Evolutionary conservation across 208 protist species (phyloP).

Genomic region (Leishmania aethiopica): DNA sequence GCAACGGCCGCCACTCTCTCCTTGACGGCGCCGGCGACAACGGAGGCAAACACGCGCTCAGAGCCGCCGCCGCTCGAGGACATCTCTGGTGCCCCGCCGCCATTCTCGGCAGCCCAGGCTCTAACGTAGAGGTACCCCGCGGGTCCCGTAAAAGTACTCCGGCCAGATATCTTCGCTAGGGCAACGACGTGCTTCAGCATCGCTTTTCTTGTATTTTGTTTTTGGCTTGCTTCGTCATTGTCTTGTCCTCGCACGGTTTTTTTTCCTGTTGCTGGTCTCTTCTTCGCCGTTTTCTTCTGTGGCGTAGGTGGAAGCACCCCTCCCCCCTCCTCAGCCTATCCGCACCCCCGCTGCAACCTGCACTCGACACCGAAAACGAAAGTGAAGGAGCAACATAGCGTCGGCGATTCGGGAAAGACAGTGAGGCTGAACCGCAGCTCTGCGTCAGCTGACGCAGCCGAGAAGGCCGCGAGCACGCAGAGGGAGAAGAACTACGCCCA

Average conservation of each 20-base stretch:
- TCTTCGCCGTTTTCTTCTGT: neutral
- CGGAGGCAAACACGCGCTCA: constrained; percentile 13
- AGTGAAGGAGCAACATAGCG: neutral
- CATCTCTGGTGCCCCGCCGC: neutral
- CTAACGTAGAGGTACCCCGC: neutral
- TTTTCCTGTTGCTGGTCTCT: neutral
- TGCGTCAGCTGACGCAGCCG: neutral
- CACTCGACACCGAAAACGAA: neutral
- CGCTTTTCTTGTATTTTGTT: no score
- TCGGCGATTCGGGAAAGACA: neutral
- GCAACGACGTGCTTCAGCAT: neutral
- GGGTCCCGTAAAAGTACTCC: neutral
- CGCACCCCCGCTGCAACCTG: neutral
- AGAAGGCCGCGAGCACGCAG: neutral
- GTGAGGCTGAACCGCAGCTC: neutral
- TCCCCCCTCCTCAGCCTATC: neutral
- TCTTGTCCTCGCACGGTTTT: constrained; percentile 14
- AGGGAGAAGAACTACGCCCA: neutral
- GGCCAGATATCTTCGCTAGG: neutral
- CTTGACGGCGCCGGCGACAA: constrained; percentile 22
- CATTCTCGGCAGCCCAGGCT: neutral
- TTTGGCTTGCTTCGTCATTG: neutral
- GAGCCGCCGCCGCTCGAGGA: constrained; percentile 44
- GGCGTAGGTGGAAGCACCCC: neutral
- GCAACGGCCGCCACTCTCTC: constrained; percentile 22